A percentile compares a stretch with the other conserved stretches of the same genome.
These are phyloP conservation scores for Stromatinia cepivora DNA, from an alignment of 2,329 filamentous ascomycete genomes.

Conservation along the genomic window DNA sequence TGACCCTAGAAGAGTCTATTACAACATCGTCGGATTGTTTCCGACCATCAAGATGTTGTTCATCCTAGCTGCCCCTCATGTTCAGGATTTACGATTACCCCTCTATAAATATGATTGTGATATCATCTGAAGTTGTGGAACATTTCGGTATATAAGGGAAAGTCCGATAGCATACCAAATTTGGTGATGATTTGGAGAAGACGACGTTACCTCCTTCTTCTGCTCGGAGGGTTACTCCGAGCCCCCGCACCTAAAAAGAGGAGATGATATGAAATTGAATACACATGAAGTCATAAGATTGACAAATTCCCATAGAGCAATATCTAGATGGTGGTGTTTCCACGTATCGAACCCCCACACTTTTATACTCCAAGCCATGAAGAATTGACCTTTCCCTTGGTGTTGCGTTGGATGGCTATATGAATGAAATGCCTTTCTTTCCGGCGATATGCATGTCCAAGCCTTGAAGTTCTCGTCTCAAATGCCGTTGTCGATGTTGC, in stretches of 20 bases:
- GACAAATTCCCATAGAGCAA: background rate
- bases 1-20: background rate
- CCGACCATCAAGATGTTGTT: background rate
- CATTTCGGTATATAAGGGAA: background rate
- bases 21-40: background rate
- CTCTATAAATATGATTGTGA: background rate
- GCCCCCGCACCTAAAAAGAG: background rate
- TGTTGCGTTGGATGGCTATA: background rate
- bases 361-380: background rate
- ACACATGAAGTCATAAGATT: slow-evolving; percentile 3
- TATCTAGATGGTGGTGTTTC: background rate
- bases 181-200: slow-evolving; percentile 7
- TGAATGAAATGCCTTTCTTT: slow-evolving; percentile 2
- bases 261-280: background rate
- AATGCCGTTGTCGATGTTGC: background rate
- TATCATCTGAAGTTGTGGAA: slow-evolving; percentile 7
- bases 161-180: background rate
- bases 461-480: background rate
- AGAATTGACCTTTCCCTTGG: background rate
- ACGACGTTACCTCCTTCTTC: background rate
- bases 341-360: slow-evolving; percentile 1
- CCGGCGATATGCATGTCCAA: slow-evolving; percentile 3
- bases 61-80: background rate
- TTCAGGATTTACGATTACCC: background rate
- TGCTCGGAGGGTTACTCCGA: background rate